Base-by-base conservation (phyloP, 371 early-diverging fungal genomes). In the Vittaforma corneae region DNA sequence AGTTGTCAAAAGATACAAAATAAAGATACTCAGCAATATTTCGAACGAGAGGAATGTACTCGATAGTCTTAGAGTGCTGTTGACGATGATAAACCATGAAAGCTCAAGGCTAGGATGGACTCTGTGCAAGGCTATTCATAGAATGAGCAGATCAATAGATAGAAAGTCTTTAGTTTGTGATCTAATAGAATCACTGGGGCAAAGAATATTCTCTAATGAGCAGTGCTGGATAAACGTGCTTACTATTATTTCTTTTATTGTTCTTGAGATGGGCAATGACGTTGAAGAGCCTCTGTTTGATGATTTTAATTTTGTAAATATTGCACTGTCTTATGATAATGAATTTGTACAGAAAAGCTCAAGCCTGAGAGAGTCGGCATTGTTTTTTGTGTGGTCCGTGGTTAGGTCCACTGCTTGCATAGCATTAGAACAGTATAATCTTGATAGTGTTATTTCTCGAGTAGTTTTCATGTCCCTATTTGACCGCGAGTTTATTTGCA, bases 351-450 rank as follows among this genome's bases (percentile, higher is more conserved):
- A 55, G 16, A 65, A 44, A 30, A 37, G 50, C 38, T 28, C 32
- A 35, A 32, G 48, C 33, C 28, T 71, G 1, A 52, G 71, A 32
- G 71, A 71, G 37, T 30, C 60, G 18, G 20, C 66, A 1, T 29
- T 71, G 28, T 71, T 67, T 66, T 42, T 65, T 2, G 18, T 65
- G n/a, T 71, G 65, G 71, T 48, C 57, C 22, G 14, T 54, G 6
- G 29, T 61, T 20, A 28, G 58, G 18, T 6, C 11, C 9, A 18
- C 16, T 50, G 51, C 9, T 11, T n/a, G n/a, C 9, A 40, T 40
- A 40, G 9, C n/a, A n/a, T 40, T 40, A 11, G 40, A 40, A 40
- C 11, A 40, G n/a, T 11, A 40, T 9, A 40, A 40, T 11, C n/a
- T 40, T 40, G 40, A 40, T 40, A 9, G n/a, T 40, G n/a, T 40